Conservation (phyloP, 1,139 yeast species). For the Geotrichum macrosporum region DNA sequence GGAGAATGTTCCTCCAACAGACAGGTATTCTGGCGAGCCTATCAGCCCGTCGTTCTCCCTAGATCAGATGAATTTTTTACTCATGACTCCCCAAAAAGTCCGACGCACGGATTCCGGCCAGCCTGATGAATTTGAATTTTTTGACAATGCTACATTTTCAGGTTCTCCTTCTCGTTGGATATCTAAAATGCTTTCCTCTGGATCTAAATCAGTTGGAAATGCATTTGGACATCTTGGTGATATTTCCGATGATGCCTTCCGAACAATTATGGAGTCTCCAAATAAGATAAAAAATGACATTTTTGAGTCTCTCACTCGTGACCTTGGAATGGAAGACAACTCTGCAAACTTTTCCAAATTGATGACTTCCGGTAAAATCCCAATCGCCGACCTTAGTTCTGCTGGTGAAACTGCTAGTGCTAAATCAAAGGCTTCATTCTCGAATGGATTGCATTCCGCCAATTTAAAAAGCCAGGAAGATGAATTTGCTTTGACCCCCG, state of each 20-base stretch:
- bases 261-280: conserved; percentile 15
- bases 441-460: conserved; percentile 8
- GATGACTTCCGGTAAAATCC: background rate
- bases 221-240: conserved; percentile 4
- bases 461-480: too few species aligned
- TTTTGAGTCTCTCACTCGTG: conserved; percentile 5
- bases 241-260: conserved; percentile 8
- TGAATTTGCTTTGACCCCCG: too few species aligned
- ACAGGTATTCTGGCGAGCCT: conserved; percentile 5
- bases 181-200: conserved; percentile 11
- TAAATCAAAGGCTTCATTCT: background rate
- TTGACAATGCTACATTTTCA: conserved; percentile 12
- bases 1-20: conserved; percentile 12
- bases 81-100: conserved; percentile 8
- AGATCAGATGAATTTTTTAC: conserved; percentile 5
- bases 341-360: conserved; percentile 9
- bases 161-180: conserved; percentile 21
- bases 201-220: conserved; percentile 5
- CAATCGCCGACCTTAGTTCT: background rate
- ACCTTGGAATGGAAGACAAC: conserved; percentile 8
- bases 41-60: conserved; percentile 1
- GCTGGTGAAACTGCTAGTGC: background rate
- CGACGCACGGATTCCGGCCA: conserved; percentile 2
- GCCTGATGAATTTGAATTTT: conserved; percentile 16
- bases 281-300: conserved; percentile 11